Percentiles rank a stretch among this genome's conserved stretches.
These are phyloP conservation scores for Thielaviopsis musarum DNA, from an alignment of 2,329 filamentous ascomycete species.

Conservation along the genomic window DNA sequence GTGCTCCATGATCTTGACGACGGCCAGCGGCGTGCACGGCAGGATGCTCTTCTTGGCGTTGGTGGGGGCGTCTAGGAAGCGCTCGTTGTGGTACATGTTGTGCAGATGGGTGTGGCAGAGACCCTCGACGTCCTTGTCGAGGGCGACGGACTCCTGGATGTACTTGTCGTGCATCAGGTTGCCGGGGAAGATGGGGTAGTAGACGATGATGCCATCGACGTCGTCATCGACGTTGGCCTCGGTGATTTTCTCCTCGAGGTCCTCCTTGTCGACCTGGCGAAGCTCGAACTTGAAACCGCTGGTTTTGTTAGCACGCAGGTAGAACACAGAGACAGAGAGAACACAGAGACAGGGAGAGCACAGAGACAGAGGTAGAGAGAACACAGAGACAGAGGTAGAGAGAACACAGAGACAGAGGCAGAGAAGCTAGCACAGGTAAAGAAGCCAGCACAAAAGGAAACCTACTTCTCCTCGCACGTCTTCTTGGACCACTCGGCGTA, in stretches of 20 bases:
- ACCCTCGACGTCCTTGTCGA: constrained; percentile 89
- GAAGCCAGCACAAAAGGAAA: no score
- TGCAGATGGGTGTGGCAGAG: constrained; percentile 86
- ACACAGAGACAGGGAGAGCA: no score
- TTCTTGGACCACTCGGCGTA: constrained; percentile 97
- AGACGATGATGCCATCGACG: constrained; percentile 87
- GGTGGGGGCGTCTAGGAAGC: constrained; percentile 67
- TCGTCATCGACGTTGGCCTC: constrained; percentile 61
- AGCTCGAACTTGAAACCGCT: constrained; percentile 86
- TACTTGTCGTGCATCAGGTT: constrained; percentile 82
- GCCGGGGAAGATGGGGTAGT: constrained; percentile 83
- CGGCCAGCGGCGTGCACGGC: constrained; percentile 86
- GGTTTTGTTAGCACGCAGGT: not conserved
- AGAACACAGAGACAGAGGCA: not conserved
- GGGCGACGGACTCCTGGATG: constrained; percentile 81
- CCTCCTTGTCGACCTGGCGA: constrained; percentile 67
- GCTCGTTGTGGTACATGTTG: constrained; percentile 99
- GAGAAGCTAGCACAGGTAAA: no score
- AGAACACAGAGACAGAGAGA: no score
- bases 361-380: no score
- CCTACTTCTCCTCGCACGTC: constrained; percentile 91
- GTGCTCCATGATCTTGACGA: constrained; percentile 94
- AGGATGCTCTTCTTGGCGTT: constrained; percentile 79
- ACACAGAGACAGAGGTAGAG: not conserved
- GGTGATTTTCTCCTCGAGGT: constrained; percentile 77